Base-by-base conservation (phyloP, 495 filamentous ascomycete genomes). In the Aspergillus haitiensis region DNA sequence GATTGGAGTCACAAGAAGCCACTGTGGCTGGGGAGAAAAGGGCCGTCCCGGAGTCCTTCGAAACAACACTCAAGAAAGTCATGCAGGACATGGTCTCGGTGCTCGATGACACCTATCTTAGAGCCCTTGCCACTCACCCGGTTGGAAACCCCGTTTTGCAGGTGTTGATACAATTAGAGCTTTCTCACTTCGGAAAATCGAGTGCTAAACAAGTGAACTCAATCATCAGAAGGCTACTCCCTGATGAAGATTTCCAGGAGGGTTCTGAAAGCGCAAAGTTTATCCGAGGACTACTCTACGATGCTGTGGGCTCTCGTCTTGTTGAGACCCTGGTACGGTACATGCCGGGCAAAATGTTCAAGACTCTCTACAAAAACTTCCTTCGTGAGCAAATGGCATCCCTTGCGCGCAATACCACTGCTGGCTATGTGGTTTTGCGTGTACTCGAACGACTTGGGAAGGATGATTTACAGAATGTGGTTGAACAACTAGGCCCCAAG, bases 121-220 rank as follows among this genome's bases (percentile, higher is more conserved):
- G 91, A 11, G 84, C 91, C 4, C 73, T 98, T 54, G 91, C 94
- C 2, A 88, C 85, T 7, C 93, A 98, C 68, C 90, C 88, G 1
- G 88, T 91, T 8, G 94, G 89, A 21, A 96, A 96, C 63, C 94
- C 94, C 0, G 87, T 90, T 2, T 78, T 98, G 4, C 95, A 97
- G 66, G 80, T 98, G 1, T 71, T 98, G 36, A 72, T 98, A 0
- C 89, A 91, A 61, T 75, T 98, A 32, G 94, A 98, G 65, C 79
- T 97, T 35, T 79, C 83, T 0, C 80, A 88, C 48, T 87, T 85
- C 21, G 81, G 83, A 36, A 87, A 87, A 54, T 81, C 86, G 32
- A 81, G 80, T 35, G 80, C 79, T 18, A 84, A 86, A 61, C 83
- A 90, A 60, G 52, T 77, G 7, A 74, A 72, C 10, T 88, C 86